Evolutionary conservation across 2,329 filamentous ascomycete species (phyloP), one percentile per base, ranked within the genome.

Genomic region (Lizonia empirigonia): DNA sequence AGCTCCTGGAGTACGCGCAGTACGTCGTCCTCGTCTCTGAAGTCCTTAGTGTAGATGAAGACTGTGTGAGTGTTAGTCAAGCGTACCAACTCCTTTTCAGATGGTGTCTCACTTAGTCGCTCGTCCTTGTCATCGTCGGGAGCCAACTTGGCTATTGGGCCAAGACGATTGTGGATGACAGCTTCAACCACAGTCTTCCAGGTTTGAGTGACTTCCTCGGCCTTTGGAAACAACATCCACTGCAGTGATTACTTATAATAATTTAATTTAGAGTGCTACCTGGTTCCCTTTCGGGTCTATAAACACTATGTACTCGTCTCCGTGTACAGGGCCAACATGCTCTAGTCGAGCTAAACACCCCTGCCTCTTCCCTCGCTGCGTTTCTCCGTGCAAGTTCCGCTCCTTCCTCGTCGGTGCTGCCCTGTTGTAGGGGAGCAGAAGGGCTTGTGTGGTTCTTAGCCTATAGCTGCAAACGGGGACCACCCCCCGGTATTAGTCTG

Each of bases 21-120:
- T 5, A 95, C 82, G 66, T 95, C 90, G 4, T 79, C 75, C 42
- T 75, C 78, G 65, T 95, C 85, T 22, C 76, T 76, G 66, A 91
- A 94, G 69, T 96, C 85, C 33, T 78, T 76, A 5, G 90, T 95
- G 70, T 95, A 95, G 7, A 95, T 77, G 59, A 88, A 92, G 20
- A 60, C 50, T 59, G 19, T 5, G 16, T 12, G 7, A 10, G 22
- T 8, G 15, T 47, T 5, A 26, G 19, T 3, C 9, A 13, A 10
- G 7, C 2, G 2, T 19, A 5, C 7, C 12, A 13, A 15, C n/a
- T n/a, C n/a, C n/a, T n/a, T 24, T 4, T 6, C 32, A 19, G 5
- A 6, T 7, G 9, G 6, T 7, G 9, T 13, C 49, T 33, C 35
- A 53, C 50, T 84, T 33, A 94, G 73, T 16, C 85, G 79, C 5